Base-by-base conservation (phyloP, 768 basidiomycete genomes). In the Lactarius pseudohatsudake region DNA sequence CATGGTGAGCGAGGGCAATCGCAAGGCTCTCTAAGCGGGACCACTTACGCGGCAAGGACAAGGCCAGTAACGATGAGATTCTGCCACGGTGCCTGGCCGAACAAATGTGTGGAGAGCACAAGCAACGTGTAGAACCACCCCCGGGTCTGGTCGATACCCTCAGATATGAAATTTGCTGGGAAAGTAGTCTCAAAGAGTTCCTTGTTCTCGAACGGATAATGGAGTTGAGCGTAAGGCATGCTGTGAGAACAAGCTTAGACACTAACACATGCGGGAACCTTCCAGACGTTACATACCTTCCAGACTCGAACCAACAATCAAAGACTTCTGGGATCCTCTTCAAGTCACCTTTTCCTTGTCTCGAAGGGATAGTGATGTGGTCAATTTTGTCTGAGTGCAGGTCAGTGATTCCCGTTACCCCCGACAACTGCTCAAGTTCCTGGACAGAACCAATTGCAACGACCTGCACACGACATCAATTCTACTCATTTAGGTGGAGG, bases 251-350 rank as follows among this genome's bases (percentile, higher is more conserved):
- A n/a, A 56, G 5, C 18, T 65, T 9, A 58, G 55, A 58, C 26
- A 32, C 36, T 20, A 56, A 41, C 38, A 28, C 1, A 38, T 30
- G 38, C 28, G n/a, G 13, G 28, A 11, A 56, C 20, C 36, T 63
- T 2, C 26, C 20, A 7, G 11, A 32, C 41, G 41, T 13, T 41
- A 72, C 85, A 68, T 70, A 94, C 94, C 92, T 94, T 79, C 97
- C 97, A 4, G 96, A 98, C 79, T 99, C 97, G 74, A 99, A 99
- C 97, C 97, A 99, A 74, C 97, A 99, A 75, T 99, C 97, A 74
- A 99, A 98, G 43, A 99, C 94, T 76, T 98, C 97, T 66, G 97
- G 93, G n/a, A 98, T 83, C 58, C 97, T 88, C 77, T 84, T 92
- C 28, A 99, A 79, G 13, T 78, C 77, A 18, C 96, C 96, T 72